A percentile compares a stretch with the other conserved stretches of the same genome.
These are phyloP conservation scores for Naegleria fowleri DNA, from an alignment of 208 protist species.

Conservation along the genomic window DNA sequence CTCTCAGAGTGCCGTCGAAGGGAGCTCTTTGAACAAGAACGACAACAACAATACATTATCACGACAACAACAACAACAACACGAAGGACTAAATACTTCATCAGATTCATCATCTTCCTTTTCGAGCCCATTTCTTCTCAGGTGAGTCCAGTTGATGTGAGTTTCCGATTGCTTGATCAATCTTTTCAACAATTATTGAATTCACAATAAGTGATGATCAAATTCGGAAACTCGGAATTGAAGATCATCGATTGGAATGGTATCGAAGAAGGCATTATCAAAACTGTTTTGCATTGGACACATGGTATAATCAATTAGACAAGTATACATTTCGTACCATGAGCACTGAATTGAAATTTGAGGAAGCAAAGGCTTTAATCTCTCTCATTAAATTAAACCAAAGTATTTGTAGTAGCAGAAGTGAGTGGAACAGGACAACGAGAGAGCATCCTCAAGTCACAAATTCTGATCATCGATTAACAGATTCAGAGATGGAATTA, in stretches of 20 bases:
- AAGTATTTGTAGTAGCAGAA: too few relatives aligned
- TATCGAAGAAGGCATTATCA: constrained; percentile 2
- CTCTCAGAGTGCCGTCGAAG: too few relatives aligned
- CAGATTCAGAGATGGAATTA: not conserved
- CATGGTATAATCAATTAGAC: not conserved
- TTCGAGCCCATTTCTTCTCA: too few relatives aligned
- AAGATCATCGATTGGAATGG: not conserved
- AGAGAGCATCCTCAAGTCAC: not conserved
- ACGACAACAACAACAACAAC: too few relatives aligned
- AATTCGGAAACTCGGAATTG: not conserved
- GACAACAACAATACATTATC: too few relatives aligned
- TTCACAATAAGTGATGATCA: not conserved
- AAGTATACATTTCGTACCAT: not conserved
- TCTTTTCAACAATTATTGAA: too few relatives aligned
- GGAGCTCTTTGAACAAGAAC: too few relatives aligned
- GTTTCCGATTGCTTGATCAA: too few relatives aligned
- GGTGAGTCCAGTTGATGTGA: too few relatives aligned
- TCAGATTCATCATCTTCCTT: too few relatives aligned
- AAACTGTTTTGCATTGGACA: not conserved
- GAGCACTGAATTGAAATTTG: not conserved
- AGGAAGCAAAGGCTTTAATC: not conserved
- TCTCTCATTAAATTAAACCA: not conserved
- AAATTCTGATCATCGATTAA: not conserved
- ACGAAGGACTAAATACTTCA: too few relatives aligned
- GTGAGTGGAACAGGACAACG: too few relatives aligned